These are phyloP conservation scores for Populus alba DNA, from an alignment of 345 rosid genomes.

Conservation along the genomic window DNA sequence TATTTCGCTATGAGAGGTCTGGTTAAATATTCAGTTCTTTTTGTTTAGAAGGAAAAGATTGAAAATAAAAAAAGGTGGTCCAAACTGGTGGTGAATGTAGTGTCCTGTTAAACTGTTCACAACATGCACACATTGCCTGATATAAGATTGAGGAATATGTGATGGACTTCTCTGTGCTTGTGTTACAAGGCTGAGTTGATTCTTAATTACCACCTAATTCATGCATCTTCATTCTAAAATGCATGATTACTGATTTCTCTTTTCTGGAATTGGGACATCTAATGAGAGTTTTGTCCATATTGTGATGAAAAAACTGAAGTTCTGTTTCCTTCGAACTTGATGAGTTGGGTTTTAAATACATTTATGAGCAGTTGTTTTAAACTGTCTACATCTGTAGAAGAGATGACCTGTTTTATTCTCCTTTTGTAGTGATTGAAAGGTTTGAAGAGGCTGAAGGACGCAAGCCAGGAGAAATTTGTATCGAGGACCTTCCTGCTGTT, in stretches of 20 bases:
- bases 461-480: conserved; percentile 48
- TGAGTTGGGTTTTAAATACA: not conserved
- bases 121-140: not conserved
- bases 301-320: not conserved
- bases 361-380: not conserved
- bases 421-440: conserved; percentile 61
- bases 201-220: not conserved
- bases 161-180: not conserved
- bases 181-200: not conserved
- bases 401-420: not conserved
- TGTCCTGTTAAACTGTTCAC: not conserved
- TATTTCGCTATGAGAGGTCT: conserved; percentile 86
- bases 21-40: conserved; percentile 4
- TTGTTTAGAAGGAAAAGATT: not conserved
- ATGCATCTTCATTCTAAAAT: not conserved
- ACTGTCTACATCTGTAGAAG: not conserved
- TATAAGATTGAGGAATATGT: not conserved
- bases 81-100: not conserved
- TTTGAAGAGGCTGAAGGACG: conserved; percentile 68
- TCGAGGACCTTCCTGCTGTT: conserved; percentile 58
- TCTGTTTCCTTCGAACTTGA: not conserved
- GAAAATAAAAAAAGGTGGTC: not conserved
- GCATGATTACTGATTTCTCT: not conserved
- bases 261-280: not conserved
- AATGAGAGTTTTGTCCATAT: not conserved